Evolutionary conservation across 169 alveolate genomes (phyloP).

Genomic region (Perkinsus olseni): DNA sequence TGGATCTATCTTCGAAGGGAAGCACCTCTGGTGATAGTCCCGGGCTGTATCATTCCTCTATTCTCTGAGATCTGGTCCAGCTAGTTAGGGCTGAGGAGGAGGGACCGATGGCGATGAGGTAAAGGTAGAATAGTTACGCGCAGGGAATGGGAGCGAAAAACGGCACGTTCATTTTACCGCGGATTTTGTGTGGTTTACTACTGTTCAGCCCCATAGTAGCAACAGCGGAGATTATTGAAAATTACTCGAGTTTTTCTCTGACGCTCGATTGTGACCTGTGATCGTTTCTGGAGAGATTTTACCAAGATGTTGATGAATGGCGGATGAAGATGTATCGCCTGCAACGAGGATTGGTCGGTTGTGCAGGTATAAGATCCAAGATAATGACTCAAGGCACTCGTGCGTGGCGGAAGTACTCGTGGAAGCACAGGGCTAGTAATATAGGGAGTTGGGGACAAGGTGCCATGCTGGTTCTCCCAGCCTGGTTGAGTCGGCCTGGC

Average conservation of each 20-base stretch:
- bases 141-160: no score
- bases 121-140: no score
- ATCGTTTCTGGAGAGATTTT: neutral
- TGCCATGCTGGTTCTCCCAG: no score
- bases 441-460: no score
- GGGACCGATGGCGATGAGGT: neutral
- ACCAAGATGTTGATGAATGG: neutral
- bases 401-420: neutral
- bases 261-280: neutral
- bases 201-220: no score
- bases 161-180: no score
- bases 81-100: neutral
- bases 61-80: neutral
- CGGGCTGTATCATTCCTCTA: neutral
- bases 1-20: neutral
- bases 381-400: neutral
- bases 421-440: neutral
- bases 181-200: no score
- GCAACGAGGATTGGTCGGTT: neutral
- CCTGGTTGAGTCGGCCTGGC: no score
- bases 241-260: no score
- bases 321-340: neutral
- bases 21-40: neutral
- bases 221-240: no score
- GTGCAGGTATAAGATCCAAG: neutral